Evolutionary conservation across 352 stramenopile species (phyloP).

Genomic region (Globisporangium irregulare): DNA sequence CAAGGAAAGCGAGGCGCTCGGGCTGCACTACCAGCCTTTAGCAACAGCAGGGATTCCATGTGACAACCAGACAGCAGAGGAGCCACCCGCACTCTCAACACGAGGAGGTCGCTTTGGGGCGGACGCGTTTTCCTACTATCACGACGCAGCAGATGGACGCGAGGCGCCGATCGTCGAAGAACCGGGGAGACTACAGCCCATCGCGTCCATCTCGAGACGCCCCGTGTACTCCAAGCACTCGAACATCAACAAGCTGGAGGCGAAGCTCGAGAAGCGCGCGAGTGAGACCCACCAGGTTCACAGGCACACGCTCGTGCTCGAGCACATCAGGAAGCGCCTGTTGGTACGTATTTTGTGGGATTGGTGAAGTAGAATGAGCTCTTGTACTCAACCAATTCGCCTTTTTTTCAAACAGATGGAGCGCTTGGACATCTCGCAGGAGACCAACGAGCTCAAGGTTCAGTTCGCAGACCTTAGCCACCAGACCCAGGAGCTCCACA

Average conservation of each 20-base stretch:
- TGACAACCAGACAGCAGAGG: constrained; percentile 28
- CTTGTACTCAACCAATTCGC: too few species aligned
- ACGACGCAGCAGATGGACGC: background rate
- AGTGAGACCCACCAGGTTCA: constrained; percentile 62
- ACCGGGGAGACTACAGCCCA: constrained; percentile 56
- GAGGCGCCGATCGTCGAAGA: constrained; percentile 38
- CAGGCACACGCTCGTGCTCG: constrained; percentile 59
- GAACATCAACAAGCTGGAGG: constrained; percentile 75
- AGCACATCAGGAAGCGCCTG: constrained; percentile 80
- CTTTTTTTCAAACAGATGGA: constrained; percentile 25
- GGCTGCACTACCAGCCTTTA: constrained; percentile 44
- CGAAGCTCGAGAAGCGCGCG: constrained; percentile 52
- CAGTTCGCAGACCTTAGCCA: constrained; percentile 58
- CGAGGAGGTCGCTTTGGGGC: background rate
- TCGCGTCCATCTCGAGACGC: constrained; percentile 68
- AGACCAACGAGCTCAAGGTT: constrained; percentile 65
- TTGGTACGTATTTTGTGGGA: constrained; percentile 23
- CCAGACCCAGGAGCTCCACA: constrained; percentile 71
- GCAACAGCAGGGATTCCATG: background rate
- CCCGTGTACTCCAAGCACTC: constrained; percentile 84
- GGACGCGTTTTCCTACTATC: background rate
- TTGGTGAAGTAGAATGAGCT: background rate
- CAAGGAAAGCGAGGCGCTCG: constrained; percentile 70
- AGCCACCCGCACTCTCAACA: background rate
- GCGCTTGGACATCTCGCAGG: constrained; percentile 40